A percentile compares a stretch with the other conserved stretches of the same genome.
Conservation (phyloP, 2,329 filamentous ascomycete species). For the Ophiostoma sp. region DNA sequence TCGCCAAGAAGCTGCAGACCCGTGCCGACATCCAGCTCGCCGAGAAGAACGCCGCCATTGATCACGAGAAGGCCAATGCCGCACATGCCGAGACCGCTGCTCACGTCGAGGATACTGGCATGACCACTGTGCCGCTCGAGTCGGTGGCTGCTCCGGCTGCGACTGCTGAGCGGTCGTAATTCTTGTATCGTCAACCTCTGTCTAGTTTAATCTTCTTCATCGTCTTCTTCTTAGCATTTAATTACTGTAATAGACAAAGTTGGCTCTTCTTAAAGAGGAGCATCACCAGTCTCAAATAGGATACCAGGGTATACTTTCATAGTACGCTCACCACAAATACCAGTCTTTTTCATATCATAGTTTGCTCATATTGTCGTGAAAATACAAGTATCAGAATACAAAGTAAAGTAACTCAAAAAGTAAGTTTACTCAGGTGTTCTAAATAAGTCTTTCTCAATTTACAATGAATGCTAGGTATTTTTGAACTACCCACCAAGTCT, state of each 20-base stretch:
- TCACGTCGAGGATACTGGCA: neutral
- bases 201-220: neutral
- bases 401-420: too few relatives aligned
- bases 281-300: neutral
- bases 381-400: too few relatives aligned
- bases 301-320: conserved; percentile 14
- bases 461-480: too few relatives aligned
- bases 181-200: neutral
- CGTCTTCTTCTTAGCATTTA: neutral
- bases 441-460: too few relatives aligned
- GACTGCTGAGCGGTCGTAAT: neutral
- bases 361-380: neutral
- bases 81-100: conserved; percentile 8
- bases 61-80: conserved; percentile 8
- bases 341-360: neutral
- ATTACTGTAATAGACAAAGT: neutral
- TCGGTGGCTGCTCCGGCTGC: neutral
- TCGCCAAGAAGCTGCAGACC: conserved; percentile 46
- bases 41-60: neutral
- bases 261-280: neutral
- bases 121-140: neutral
- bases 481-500: too few relatives aligned
- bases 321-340: conserved; percentile 6
- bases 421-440: too few relatives aligned
- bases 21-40: conserved; percentile 14